A percentile compares a stretch with the other conserved stretches of the same genome.
phyloP scores from a whole-genome alignment of 495 filamentous ascomycete genomes.

The Penicillium desertorum region DNA sequence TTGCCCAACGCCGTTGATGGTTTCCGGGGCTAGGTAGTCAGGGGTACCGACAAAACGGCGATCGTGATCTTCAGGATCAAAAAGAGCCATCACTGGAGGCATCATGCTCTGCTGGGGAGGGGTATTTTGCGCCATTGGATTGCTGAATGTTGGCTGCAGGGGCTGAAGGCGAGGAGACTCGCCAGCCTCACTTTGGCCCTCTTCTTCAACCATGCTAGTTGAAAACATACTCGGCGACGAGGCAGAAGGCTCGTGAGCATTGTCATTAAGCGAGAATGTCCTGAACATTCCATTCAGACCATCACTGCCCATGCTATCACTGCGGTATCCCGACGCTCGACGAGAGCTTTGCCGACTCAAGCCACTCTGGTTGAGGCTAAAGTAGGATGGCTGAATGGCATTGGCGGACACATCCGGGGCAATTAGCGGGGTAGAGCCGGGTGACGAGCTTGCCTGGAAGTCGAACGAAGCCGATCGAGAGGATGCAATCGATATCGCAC shows the following conservation, averaged over 20 bases:
- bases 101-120: conserved; percentile 80
- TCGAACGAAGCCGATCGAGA: conserved; percentile 97
- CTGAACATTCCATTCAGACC: conserved; percentile 80
- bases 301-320: conserved; percentile 89
- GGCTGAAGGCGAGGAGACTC: conserved; percentile 70
- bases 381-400: conserved; percentile 85
- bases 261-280: conserved; percentile 76
- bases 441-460: conserved; percentile 75
- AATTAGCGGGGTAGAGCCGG: conserved; percentile 80
- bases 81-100: conserved; percentile 92
- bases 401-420: conserved; percentile 71
- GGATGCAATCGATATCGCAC: conserved; percentile 80
- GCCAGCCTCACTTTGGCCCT: conserved; percentile 62
- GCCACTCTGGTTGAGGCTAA: conserved; percentile 71
- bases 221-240: conserved; percentile 41
- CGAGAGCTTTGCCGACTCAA: conserved; percentile 70
- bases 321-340: conserved; percentile 81
- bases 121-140: conserved; percentile 48
- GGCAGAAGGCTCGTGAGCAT: conserved; percentile 28
- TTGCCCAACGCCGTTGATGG: conserved; percentile 89
- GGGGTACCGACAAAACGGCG: conserved; percentile 95
- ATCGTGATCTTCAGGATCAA: conserved; percentile 91
- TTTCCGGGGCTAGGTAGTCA: conserved; percentile 96
- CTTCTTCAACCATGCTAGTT: conserved; percentile 62
- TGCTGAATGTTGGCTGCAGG: conserved; percentile 61